Conservation (phyloP, 768 basidiomycete genomes). For the Pisolithus tinctorius region DNA sequence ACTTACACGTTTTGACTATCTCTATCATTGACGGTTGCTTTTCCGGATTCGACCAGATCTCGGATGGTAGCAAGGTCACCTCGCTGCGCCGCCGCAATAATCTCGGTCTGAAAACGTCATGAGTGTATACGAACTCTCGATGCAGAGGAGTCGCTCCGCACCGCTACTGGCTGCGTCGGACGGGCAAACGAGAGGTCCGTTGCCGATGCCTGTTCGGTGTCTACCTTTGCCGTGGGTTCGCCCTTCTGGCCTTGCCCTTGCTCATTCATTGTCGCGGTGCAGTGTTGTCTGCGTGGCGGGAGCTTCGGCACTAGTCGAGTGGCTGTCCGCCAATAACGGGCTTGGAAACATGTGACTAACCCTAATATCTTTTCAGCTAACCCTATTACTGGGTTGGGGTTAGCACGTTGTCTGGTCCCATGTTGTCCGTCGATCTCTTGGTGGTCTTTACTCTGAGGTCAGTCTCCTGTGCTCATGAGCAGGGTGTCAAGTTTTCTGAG, state of each 20-base stretch:
- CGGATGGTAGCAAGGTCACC: constrained; percentile 68
- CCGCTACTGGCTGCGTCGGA: constrained; percentile 16
- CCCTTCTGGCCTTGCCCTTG: constrained; percentile 15
- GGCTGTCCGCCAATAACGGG: not conserved
- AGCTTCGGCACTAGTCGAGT: constrained; percentile 5
- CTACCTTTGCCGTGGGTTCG: constrained; percentile 23
- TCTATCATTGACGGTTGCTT: constrained; percentile 65
- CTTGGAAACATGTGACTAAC: constrained; percentile 7
- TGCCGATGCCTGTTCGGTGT: constrained; percentile 22
- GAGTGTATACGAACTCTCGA: not conserved
- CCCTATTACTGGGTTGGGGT: constrained; percentile 29
- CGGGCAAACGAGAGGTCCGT: constrained; percentile 21
- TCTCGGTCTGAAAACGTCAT: constrained; percentile 39
- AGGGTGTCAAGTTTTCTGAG: not conserved
- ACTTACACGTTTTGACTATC: constrained; percentile 78
- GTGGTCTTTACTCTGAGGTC: constrained; percentile 15
- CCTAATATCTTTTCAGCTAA: constrained; percentile 4
- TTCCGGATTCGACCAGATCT: constrained; percentile 63
- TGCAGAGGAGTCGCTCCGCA: constrained; percentile 1
- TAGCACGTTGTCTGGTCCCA: constrained; percentile 2
- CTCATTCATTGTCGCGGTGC: constrained; percentile 25
- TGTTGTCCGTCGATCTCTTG: constrained; percentile 8
- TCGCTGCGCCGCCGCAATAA: constrained; percentile 83
- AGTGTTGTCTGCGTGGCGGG: constrained; percentile 9
- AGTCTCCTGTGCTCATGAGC: constrained; percentile 1